Evolutionary conservation across 2,329 filamentous ascomycete species (phyloP), one percentile per base, ranked within the genome.

Genomic region (Ophiognomonia clavigignenti-juglandacearum): DNA sequence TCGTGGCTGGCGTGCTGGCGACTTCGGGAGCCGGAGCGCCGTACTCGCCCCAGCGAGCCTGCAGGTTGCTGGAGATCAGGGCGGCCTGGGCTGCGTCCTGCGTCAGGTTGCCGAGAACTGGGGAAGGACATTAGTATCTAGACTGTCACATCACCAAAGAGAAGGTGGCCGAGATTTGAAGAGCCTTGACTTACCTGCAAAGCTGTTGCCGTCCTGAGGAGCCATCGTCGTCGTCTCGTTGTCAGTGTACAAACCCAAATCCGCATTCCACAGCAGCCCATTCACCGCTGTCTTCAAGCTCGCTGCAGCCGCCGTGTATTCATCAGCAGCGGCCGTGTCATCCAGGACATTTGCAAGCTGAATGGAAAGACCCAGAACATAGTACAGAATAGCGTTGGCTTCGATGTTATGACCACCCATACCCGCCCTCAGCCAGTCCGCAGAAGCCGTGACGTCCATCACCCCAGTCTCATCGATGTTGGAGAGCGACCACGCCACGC

Each of bases 391-490:
- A 50, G 74, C 71, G 52, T 72, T 74, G 3, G 72, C 73, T 59
- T 77, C 72, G 14, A 67, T 68, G 51, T 75, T 77, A 50, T 76
- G 73, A 44, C 70, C 73, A 13, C 67, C 69, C 55, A 74, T 72
- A 18, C 69, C 67, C 55, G 69, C 72, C n/a, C 73, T 63, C 10
- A 72, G 70, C 75, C 74, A 78, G 53, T 78, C 74, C 19, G 69
- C 60, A 13, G 62, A 61, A n/a, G 70, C 67, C 6, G 70, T 73
- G 43, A 77, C 70, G 51, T 75, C 68, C 37, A 77, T 59, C 35
- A 75, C 59, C n/a, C 70, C 74, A 50, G 50, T 58, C 22, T 35
- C 58, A 47, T 64, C 64, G 41, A 61, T 63, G 50, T 59, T 65
- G 42, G 42, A 62, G 50, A 50, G 59, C 50, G 47, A 66, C 23